Evolutionary conservation across 1,284 basidiomycete species (phyloP).

Genomic region (Ceratobasidium sp.): DNA sequence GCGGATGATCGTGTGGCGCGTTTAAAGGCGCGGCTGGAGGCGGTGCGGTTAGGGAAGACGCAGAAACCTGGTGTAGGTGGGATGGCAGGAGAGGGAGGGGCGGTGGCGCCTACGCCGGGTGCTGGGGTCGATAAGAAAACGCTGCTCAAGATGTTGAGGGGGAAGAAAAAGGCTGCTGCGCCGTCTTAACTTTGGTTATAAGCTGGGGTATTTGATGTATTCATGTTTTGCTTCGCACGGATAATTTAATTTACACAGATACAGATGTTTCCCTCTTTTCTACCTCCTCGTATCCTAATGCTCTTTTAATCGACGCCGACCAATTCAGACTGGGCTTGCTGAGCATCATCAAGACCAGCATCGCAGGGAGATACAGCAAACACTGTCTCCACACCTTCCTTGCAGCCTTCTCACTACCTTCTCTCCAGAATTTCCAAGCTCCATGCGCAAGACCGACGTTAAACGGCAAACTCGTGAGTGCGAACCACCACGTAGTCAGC

Average conservation of each 20-base stretch:
- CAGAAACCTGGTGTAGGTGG: slow-evolving; percentile 8
- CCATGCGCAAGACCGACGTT: slow-evolving; percentile 80
- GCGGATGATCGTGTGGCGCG: slow-evolving; percentile 78
- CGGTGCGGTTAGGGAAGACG: slow-evolving; percentile 56
- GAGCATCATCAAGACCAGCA: slow-evolving; percentile 91
- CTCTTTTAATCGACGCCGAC: slow-evolving; percentile 25
- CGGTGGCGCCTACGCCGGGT: background rate
- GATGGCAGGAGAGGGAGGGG: background rate
- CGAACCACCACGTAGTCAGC: slow-evolving; percentile 89
- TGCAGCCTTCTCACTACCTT: slow-evolving; percentile 84
- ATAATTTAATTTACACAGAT: slow-evolving; percentile 39
- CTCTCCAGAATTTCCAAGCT: slow-evolving; percentile 82
- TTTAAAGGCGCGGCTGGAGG: slow-evolving; percentile 75
- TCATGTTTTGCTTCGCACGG: slow-evolving; percentile 5
- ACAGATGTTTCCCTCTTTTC: slow-evolving; percentile 9
- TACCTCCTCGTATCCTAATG: slow-evolving; percentile 28
- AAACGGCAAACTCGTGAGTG: slow-evolving; percentile 80
- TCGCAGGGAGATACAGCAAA: slow-evolving; percentile 92
- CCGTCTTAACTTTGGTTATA: slow-evolving; percentile 7
- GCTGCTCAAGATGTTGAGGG: slow-evolving; percentile 38
- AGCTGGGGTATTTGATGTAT: background rate
- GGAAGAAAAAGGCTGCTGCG: slow-evolving; percentile 40
- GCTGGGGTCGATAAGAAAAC: slow-evolving; percentile 34
- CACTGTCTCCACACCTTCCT: slow-evolving; percentile 84
- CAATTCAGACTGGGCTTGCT: slow-evolving; percentile 41